Conservation (phyloP, 2,329 filamentous ascomycete genomes). For the Teratosphaeria zuluensis region DNA sequence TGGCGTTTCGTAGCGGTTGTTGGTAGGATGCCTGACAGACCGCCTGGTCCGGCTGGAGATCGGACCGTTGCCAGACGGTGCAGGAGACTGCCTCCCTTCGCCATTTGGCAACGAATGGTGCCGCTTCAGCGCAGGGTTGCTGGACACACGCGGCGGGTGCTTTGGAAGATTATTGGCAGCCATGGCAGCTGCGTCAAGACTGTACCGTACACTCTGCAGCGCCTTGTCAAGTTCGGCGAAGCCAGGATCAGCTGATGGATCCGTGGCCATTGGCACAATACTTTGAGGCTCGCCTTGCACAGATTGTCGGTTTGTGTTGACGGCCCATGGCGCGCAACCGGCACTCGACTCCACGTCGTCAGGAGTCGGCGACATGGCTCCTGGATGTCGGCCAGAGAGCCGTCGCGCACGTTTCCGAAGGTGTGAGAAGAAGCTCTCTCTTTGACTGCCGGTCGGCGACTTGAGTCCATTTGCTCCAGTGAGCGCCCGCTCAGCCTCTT, state of each 20-base stretch:
- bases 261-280: constrained; percentile 41
- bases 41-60: constrained; percentile 72
- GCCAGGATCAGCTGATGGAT: constrained; percentile 39
- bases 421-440: constrained; percentile 97
- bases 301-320: constrained; percentile 61
- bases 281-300: constrained; percentile 47
- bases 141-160: constrained; percentile 27
- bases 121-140: constrained; percentile 39
- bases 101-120: constrained; percentile 38
- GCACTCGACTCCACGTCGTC: constrained; percentile 79
- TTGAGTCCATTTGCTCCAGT: constrained; percentile 69
- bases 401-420: constrained; percentile 84
- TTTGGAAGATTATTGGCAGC: constrained; percentile 26
- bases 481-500: constrained; percentile 82
- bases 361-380: constrained; percentile 63
- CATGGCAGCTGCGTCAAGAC: constrained; percentile 38
- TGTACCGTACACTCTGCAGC: constrained; percentile 50
- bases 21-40: constrained; percentile 61
- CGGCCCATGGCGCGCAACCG: constrained; percentile 77
- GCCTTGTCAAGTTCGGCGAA: constrained; percentile 53
- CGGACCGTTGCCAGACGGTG: constrained; percentile 43
- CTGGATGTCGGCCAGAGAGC: constrained; percentile 78
- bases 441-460: constrained; percentile 69
- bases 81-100: constrained; percentile 46
- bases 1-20: constrained; percentile 82